Conservation (phyloP, 768 basidiomycete genomes). For the Collybia sp. region DNA sequence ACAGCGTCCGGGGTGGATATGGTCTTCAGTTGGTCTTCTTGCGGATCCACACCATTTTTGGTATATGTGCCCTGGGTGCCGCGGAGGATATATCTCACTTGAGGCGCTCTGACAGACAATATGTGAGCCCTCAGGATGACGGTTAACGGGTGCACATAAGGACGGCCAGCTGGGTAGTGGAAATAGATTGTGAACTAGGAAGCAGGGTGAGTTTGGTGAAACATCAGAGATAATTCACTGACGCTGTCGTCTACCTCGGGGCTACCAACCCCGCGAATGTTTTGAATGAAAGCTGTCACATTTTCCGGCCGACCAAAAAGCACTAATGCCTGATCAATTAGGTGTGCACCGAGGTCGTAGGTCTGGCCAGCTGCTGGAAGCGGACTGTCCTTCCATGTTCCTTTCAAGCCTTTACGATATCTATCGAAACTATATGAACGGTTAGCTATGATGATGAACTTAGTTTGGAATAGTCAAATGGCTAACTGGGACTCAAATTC, state of each 20-base stretch:
- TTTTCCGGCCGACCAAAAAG: constrained; percentile 73
- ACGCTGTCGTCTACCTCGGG: constrained; percentile 66
- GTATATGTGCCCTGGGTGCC: constrained; percentile 68
- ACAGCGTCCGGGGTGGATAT: constrained; percentile 44
- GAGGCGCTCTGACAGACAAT: constrained; percentile 60
- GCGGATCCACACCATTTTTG: constrained; percentile 75
- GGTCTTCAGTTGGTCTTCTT: constrained; percentile 71
- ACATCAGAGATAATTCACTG: constrained; percentile 13
- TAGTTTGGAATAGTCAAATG: not conserved
- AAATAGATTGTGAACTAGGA: constrained; percentile 47
- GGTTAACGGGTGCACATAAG: constrained; percentile 50
- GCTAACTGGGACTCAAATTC: constrained; percentile 77
- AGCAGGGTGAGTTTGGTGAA: not conserved
- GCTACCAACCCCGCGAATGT: constrained; percentile 61
- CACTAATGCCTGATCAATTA: constrained; percentile 71
- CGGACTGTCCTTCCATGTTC: constrained; percentile 76
- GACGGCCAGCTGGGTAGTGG: constrained; percentile 38
- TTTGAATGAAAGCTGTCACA: constrained; percentile 67
- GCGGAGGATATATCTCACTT: constrained; percentile 68
- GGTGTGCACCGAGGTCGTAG: constrained; percentile 78
- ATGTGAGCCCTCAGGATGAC: constrained; percentile 66
- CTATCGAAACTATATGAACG: constrained; percentile 58
- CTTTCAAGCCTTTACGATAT: constrained; percentile 58
- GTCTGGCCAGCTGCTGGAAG: constrained; percentile 59
- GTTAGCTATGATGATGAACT: not conserved